phyloP scores from a whole-genome alignment of 1,284 basidiomycete genomes.

The Sanghuangporus sanghuang region DNA sequence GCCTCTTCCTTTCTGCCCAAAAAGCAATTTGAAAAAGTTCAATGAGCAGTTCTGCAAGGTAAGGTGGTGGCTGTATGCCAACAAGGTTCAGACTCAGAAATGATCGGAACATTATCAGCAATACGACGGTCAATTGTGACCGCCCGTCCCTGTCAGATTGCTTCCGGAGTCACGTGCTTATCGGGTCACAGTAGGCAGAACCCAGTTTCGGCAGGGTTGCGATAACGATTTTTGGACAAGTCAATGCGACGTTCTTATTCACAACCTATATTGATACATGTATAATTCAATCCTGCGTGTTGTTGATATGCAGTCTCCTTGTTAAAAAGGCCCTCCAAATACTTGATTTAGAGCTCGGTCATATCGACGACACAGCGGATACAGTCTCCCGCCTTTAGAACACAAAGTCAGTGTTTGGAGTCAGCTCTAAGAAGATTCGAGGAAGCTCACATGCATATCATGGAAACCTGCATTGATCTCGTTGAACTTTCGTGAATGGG shows the following conservation, averaged over 20 bases:
- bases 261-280: background rate
- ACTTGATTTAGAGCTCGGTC: constrained; percentile 27
- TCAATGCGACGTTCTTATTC: background rate
- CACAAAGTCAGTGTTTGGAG: background rate
- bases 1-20: background rate
- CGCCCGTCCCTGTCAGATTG: background rate
- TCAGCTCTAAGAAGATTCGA: background rate
- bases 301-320: background rate
- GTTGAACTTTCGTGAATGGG: constrained; percentile 69
- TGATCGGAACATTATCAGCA: background rate
- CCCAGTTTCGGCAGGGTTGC: no score
- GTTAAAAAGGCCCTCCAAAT: background rate
- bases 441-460: constrained; percentile 86
- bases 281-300: background rate
- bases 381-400: constrained; percentile 71
- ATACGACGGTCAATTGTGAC: background rate
- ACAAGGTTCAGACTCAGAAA: background rate
- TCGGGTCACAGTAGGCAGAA: no score
- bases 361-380: constrained; percentile 90
- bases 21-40: no score
- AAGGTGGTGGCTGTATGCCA: background rate
- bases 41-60: background rate
- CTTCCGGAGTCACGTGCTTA: background rate
- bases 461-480: constrained; percentile 90
- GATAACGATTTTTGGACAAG: no score